Evolutionary conservation across 2,329 filamentous ascomycete species (phyloP), one percentile per base, ranked within the genome.

Genomic region (Fusarium burgessii): DNA sequence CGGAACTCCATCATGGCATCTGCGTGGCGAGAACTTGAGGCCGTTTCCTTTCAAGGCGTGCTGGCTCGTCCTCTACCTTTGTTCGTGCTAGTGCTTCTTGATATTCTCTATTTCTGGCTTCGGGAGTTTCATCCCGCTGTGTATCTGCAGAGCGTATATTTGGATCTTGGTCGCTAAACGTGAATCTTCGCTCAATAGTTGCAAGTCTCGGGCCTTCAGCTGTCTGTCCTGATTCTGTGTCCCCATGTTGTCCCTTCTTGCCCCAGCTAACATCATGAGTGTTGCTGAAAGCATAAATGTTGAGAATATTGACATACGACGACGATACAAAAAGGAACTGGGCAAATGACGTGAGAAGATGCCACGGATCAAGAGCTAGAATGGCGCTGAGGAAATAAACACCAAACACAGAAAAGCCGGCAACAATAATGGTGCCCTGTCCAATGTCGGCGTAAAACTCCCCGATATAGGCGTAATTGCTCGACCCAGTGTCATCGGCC

Each of bases 1-100:
- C 61, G 61, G 4, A 64, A 64, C 6, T 64, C 58, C 29, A 64
- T 42, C 23, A 64, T n/a, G 7, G 61, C 42, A 3, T 64, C 58
- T 12, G 40, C 42, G 20, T 27, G 2, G 36, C 58, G 9, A 61
- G 13, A 0, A 46, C 18, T 15, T 33, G 7, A 2, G 58, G 43
- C 0, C 25, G 14, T 1, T 33, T 29, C 17, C 4, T 23, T 15
- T 25, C 50, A 0, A 4, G 11, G 0, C 1, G 20, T 1, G 0
- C 1, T 8, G 58, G 23, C 8, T 47, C 50, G 4, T 40, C 43
- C n/a, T 47, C 58, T 8, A 47, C 40, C 0, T 12, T 5, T 2
- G 9, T 33, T 17, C 58, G 33, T 9, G 18, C 20, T 0, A 63
- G 5, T 0, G 47, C 45, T 18, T 51, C 8, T 38, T 52, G 25